Conservation (phyloP, 805 yeast genomes). For the Ascoidea asiatica region DNA sequence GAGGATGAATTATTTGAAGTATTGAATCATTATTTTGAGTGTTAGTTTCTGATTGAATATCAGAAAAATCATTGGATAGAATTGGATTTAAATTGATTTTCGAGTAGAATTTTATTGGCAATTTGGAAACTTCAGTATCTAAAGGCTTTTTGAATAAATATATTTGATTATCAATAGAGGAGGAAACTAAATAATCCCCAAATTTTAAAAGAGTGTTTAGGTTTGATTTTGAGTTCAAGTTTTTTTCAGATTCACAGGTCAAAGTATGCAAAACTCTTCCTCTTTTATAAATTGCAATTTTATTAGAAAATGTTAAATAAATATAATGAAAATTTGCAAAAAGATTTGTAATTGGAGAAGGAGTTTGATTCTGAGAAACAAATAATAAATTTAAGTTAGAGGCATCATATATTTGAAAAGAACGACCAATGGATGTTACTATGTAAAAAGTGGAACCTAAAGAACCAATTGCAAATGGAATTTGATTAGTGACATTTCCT, state of each 20-base stretch:
- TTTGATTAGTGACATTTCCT: constrained; percentile 79
- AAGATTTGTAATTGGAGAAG: constrained; percentile 52
- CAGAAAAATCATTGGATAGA: too few relatives aligned
- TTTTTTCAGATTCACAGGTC: constrained; percentile 14
- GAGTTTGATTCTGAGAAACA: constrained; percentile 71
- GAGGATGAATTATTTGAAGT: constrained; percentile 63
- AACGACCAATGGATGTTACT: constrained; percentile 78
- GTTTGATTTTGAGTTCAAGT: constrained; percentile 20
- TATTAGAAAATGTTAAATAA: constrained; percentile 60
- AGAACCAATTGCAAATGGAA: constrained; percentile 80
- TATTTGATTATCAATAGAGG: constrained; percentile 30
- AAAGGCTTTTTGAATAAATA: constrained; percentile 40
- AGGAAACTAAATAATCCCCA: constrained; percentile 65
- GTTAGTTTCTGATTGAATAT: background rate
- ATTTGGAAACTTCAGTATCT: constrained; percentile 22
- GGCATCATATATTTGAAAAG: constrained; percentile 90
- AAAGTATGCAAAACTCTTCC: constrained; percentile 45
- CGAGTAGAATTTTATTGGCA: constrained; percentile 56
- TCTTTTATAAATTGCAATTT: constrained; percentile 69
- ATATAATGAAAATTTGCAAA: constrained; percentile 77
- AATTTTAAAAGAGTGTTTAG: constrained; percentile 46
- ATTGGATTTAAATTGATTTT: constrained; percentile 41
- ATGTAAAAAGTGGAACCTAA: constrained; percentile 80
- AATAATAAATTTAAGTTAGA: constrained; percentile 73
- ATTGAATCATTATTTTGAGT: constrained; percentile 66